A percentile compares a stretch with the other conserved stretches of the same genome.
These are phyloP conservation scores for Hordeum marinum DNA, from an alignment of 176 grass and related monocot genomes.

Conservation along the genomic window DNA sequence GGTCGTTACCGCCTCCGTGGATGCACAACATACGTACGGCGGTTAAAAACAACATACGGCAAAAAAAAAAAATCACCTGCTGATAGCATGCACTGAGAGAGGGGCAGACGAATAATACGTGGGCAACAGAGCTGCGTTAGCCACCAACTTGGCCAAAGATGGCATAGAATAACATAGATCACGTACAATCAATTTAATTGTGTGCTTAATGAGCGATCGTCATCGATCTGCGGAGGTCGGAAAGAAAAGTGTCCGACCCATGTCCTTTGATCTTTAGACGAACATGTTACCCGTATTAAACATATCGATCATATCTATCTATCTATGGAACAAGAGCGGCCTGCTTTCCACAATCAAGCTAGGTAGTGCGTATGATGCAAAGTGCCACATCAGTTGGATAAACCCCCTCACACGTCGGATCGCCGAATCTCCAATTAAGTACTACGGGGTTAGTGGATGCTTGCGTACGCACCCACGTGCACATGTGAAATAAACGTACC, in stretches of 20 bases:
- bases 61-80: too few relatives aligned
- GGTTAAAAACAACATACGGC: too few relatives aligned
- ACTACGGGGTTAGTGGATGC: constrained; percentile 20
- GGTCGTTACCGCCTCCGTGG: too few relatives aligned
- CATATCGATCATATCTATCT: background rate
- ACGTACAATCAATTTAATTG: background rate
- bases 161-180: background rate
- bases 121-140: background rate
- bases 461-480: background rate
- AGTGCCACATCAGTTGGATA: constrained; percentile 51
- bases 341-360: background rate
- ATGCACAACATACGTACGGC: too few relatives aligned
- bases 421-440: constrained; percentile 16
- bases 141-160: background rate
- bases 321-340: background rate
- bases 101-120: background rate
- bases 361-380: background rate
- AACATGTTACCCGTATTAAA: background rate
- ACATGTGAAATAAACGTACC: background rate
- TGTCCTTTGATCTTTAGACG: constrained; percentile 9
- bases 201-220: constrained; percentile 29
- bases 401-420: constrained; percentile 21
- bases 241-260: background rate
- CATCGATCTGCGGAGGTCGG: constrained; percentile 13
- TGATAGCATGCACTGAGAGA: too few relatives aligned